phyloP scores from a whole-genome alignment of 2,329 filamentous ascomycete species.

The Mycocentrospora acerina region DNA sequence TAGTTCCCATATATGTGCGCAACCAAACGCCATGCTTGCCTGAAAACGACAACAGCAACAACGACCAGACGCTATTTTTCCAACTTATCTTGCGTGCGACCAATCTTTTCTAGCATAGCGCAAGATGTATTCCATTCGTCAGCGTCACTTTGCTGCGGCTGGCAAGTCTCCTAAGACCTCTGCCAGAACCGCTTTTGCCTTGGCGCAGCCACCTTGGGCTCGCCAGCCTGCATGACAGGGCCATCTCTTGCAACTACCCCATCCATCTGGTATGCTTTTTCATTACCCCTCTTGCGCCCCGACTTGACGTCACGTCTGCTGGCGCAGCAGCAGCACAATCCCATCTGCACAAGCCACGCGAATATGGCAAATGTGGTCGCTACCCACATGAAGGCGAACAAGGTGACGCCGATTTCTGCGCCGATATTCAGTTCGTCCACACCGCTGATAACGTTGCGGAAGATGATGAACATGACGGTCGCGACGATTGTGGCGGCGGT shows the following conservation, averaged over 20 bases:
- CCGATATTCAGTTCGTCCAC: slow-evolving; percentile 75
- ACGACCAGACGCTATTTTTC: too few species aligned
- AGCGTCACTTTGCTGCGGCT: too few species aligned
- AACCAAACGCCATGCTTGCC: too few species aligned
- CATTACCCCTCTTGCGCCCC: slow-evolving; percentile 49
- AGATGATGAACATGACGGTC: slow-evolving; percentile 81
- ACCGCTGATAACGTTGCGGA: slow-evolving; percentile 71
- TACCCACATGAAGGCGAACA: slow-evolving; percentile 91
- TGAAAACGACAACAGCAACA: too few species aligned
- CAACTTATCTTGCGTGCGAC: too few species aligned
- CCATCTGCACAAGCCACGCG: slow-evolving; percentile 70
- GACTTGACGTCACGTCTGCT: slow-evolving; percentile 56
- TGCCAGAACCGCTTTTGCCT: too few species aligned
- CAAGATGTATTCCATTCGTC: too few species aligned
- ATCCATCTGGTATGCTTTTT: slow-evolving; percentile 35
- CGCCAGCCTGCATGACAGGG: too few species aligned
- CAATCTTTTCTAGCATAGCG: too few species aligned
- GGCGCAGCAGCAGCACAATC: slow-evolving; percentile 76
- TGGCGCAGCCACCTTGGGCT: too few species aligned
- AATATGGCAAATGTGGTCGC: slow-evolving; percentile 67
- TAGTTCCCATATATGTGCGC: too few species aligned
- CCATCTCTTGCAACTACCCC: neutral
- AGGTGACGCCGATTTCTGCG: slow-evolving; percentile 67
- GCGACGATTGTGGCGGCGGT: slow-evolving; percentile 72
- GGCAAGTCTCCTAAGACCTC: too few species aligned